Evolutionary conservation across 2,329 filamentous ascomycete genomes (phyloP).

Genomic region (Ophiostoma angusticollis): DNA sequence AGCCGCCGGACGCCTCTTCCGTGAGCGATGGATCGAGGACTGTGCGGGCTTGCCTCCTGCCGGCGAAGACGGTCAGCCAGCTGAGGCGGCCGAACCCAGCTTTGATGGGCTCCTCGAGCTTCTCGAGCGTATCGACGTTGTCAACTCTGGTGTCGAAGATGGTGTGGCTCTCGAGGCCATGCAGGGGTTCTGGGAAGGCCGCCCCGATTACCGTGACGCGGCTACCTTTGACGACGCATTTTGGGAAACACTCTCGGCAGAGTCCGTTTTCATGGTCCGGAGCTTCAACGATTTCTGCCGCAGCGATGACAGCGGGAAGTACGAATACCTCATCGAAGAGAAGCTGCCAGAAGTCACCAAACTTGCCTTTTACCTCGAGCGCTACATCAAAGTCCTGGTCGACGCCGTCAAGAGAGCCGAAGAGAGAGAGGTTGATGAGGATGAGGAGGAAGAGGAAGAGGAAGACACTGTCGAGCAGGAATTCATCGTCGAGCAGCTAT

Average conservation of each 20-base stretch:
- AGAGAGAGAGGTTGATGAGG: slow-evolving; percentile 41
- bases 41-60: slow-evolving; percentile 59
- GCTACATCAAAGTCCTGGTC: slow-evolving; percentile 59
- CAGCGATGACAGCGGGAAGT: slow-evolving; percentile 57
- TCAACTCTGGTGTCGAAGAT: slow-evolving; percentile 78
- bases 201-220: slow-evolving; percentile 66
- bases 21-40: slow-evolving; percentile 95
- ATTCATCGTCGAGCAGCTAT: slow-evolving; percentile 88
- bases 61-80: slow-evolving; percentile 38
- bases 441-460: slow-evolving; percentile 55
- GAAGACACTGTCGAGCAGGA: slow-evolving; percentile 83
- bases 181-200: slow-evolving; percentile 90
- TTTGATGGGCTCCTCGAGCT: slow-evolving; percentile 81
- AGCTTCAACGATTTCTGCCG: slow-evolving; percentile 93
- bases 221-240: slow-evolving; percentile 61
- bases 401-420: slow-evolving; percentile 48
- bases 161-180: slow-evolving; percentile 90
- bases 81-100: slow-evolving; percentile 49
- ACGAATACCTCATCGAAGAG: slow-evolving; percentile 67
- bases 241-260: slow-evolving; percentile 70
- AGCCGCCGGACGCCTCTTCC: slow-evolving; percentile 78
- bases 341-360: slow-evolving; percentile 92
- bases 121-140: slow-evolving; percentile 83
- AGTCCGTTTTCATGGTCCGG: slow-evolving; percentile 78
- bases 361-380: slow-evolving; percentile 74